Evolutionary conservation across 257 asterid genomes (phyloP).

Genomic region (Salvia hispanica): DNA sequence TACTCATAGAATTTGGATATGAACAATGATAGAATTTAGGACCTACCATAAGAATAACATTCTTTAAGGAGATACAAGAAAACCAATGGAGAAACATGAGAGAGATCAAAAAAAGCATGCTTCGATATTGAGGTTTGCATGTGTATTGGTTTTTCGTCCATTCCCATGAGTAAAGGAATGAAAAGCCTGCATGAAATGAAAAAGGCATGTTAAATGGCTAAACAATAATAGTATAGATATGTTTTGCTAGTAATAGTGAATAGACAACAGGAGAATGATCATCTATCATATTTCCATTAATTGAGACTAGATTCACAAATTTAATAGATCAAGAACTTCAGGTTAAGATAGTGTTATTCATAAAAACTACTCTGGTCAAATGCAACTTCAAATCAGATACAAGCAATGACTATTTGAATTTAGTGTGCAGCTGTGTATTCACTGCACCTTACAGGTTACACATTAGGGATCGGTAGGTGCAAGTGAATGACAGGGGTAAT

Average conservation of each 20-base stretch:
- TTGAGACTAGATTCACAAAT: background rate
- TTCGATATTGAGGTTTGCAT: conserved; percentile 44
- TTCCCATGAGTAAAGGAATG: conserved; percentile 41
- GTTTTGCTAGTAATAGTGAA: background rate
- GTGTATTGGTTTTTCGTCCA: conserved; percentile 39
- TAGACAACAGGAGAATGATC: background rate
- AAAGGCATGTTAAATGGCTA: conserved; percentile 25
- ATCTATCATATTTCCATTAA: background rate
- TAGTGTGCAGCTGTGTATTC: background rate
- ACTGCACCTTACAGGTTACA: background rate
- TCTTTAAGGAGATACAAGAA: conserved; percentile 75
- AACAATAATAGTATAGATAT: conserved; percentile 9
- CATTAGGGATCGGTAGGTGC: background rate
- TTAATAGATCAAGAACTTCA: conserved; percentile 1
- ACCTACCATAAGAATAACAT: conserved; percentile 72
- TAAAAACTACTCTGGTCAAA: background rate
- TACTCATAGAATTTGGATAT: background rate
- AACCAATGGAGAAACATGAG: conserved; percentile 80
- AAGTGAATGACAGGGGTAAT: background rate
- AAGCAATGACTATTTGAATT: background rate
- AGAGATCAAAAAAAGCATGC: conserved; percentile 77
- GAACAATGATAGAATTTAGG: conserved; percentile 20
- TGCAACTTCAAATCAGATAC: conserved; percentile 15
- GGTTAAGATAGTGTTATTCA: background rate
- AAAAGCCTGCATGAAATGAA: conserved; percentile 39